phyloP scores from a whole-genome alignment of 106 monocot species.

The Platanthera guangdongensis region DNA sequence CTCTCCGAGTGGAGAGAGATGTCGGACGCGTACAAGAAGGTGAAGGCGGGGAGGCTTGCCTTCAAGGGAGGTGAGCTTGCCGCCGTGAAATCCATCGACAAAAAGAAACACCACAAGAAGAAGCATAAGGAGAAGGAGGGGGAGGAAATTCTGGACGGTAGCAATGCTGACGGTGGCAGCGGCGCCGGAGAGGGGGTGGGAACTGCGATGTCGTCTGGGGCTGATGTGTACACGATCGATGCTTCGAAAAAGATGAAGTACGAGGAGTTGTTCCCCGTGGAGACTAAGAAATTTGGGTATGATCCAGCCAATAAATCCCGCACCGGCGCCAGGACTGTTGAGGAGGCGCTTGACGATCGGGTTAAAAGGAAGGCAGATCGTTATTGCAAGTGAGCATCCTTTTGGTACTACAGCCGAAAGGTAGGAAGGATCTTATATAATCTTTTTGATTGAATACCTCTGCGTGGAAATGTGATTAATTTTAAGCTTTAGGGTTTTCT shows the following conservation, averaged over 20 bases:
- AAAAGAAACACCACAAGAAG: conserved; percentile 52
- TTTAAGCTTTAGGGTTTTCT: not conserved
- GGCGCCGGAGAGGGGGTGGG: conserved; percentile 9
- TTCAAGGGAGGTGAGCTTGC: conserved; percentile 89
- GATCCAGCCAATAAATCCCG: conserved; percentile 62
- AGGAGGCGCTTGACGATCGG: conserved; percentile 86
- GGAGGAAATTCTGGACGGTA: not conserved
- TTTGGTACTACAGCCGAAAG: not conserved
- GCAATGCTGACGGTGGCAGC: conserved; percentile 1
- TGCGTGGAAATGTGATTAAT: not conserved
- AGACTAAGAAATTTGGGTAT: conserved; percentile 77
- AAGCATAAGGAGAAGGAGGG: conserved; percentile 19
- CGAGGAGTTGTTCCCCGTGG: conserved; percentile 97
- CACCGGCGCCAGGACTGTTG: conserved; percentile 32
- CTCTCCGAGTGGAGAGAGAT: conserved; percentile 9
- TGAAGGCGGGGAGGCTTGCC: conserved; percentile 58
- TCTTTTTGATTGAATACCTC: not conserved
- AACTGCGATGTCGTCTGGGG: conserved; percentile 8
- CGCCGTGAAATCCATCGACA: conserved; percentile 42
- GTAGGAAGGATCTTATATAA: not conserved
- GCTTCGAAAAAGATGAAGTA: conserved; percentile 98
- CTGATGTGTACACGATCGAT: conserved; percentile 72
- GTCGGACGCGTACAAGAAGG: conserved; percentile 68
- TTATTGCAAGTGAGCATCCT: conserved; percentile 79
- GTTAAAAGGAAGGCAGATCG: conserved; percentile 95